Evolutionary conservation across 192 early-diverging fungal species (phyloP).

Genomic region (Funneliformis mosseae): DNA sequence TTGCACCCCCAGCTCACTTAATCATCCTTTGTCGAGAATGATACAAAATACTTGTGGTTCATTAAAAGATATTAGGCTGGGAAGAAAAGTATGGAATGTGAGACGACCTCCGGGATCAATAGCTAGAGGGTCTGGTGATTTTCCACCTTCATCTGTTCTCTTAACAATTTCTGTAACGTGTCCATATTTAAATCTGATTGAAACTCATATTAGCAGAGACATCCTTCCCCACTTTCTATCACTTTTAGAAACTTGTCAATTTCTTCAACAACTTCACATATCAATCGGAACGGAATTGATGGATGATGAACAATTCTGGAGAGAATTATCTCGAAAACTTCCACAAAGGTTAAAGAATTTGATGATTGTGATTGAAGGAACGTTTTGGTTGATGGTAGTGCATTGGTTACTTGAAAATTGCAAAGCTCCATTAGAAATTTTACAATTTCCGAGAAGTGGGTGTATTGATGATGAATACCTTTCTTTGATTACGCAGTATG

Average conservation of each 20-base stretch:
- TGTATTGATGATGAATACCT: constrained; percentile 28
- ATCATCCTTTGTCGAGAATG: neutral
- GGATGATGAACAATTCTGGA: constrained; percentile 15
- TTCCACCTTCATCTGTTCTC: constrained; percentile 7
- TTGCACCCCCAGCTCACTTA: neutral
- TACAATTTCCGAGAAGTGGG: constrained; percentile 14
- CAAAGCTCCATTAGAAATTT: constrained; percentile 4
- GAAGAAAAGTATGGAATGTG: constrained; percentile 21
- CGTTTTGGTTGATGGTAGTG: constrained; percentile 22
- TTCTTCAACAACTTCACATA: constrained; percentile 18
- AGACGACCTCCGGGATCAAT: constrained; percentile 7
- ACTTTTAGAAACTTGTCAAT: neutral
- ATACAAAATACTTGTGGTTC: constrained; percentile 8
- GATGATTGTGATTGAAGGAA: constrained; percentile 18
- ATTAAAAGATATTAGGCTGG: constrained; percentile 10
- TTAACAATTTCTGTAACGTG: constrained; percentile 10
- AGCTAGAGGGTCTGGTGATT: neutral
- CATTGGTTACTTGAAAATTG: constrained; percentile 18
- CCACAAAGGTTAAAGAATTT: constrained; percentile 3
- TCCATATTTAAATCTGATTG: neutral
- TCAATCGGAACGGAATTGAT: constrained; percentile 15
- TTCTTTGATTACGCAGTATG: constrained; percentile 5
- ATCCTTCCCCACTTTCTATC: neutral
- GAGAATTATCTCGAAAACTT: neutral
- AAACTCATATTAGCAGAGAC: constrained; percentile 15